Conservation (phyloP, 2,329 filamentous ascomycete genomes). For the Cadophora luteo-olivacea region DNA sequence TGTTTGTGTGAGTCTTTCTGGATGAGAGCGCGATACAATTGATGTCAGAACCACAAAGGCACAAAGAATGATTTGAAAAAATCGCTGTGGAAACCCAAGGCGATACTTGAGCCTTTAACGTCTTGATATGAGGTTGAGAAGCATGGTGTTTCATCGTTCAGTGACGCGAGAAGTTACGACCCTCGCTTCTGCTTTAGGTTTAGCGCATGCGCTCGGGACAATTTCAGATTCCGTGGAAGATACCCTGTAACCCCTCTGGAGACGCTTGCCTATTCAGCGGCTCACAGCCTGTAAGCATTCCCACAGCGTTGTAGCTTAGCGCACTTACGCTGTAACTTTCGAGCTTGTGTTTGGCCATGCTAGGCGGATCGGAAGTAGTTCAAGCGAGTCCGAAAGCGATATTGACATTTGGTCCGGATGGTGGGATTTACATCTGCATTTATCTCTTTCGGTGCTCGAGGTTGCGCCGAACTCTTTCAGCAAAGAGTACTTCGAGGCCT, state of each 20-base stretch:
- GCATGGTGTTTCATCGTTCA: background rate
- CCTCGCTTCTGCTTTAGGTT: background rate
- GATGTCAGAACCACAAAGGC: too few species aligned
- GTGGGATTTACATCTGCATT: background rate
- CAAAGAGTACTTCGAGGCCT: background rate
- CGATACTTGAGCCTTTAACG: background rate
- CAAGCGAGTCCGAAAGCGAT: slow-evolving; percentile 5
- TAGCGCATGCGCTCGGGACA: background rate
- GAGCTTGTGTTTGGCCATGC: too few species aligned
- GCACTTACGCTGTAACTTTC: background rate
- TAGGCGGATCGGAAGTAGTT: background rate
- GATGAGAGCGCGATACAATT: background rate
- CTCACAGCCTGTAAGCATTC: background rate
- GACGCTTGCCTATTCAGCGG: background rate
- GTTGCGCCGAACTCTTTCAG: background rate
- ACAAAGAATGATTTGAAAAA: background rate
- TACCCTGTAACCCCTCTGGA: background rate
- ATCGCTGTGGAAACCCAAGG: background rate
- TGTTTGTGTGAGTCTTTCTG: background rate
- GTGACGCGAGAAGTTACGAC: slow-evolving; percentile 4
- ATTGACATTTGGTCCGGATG: background rate
- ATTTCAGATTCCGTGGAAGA: slow-evolving; percentile 1
- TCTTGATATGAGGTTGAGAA: background rate
- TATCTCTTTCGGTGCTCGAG: background rate
- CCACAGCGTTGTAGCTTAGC: too few species aligned